These are phyloP conservation scores for Claviceps sp. DNA, from an alignment of 2,329 filamentous ascomycete species.

Conservation along the genomic window DNA sequence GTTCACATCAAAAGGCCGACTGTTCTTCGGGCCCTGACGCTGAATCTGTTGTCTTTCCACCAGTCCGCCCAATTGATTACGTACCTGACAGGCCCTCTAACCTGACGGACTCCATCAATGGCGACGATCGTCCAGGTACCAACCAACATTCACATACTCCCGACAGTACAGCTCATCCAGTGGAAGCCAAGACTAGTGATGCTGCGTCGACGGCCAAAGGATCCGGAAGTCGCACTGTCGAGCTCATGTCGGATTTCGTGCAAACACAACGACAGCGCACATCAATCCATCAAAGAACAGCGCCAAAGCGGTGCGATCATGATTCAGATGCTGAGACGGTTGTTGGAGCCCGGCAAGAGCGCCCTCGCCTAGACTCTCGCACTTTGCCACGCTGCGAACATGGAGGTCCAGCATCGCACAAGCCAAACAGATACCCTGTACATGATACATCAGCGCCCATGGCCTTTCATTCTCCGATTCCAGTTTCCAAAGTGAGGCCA, in stretches of 20 bases:
- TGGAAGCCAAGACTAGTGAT: background rate
- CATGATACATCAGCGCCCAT: conserved; percentile 1
- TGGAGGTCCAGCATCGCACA: background rate
- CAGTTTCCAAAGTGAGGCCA: conserved; percentile 9
- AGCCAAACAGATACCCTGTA: background rate
- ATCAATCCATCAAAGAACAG: background rate
- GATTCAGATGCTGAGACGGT: too few relatives aligned
- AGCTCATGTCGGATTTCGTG: background rate
- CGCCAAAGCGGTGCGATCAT: background rate
- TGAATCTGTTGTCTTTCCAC: background rate
- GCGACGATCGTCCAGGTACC: background rate
- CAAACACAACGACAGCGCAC: background rate
- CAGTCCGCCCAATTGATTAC: background rate
- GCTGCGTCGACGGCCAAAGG: background rate
- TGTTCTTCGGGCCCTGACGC: background rate
- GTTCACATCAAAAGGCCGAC: background rate
- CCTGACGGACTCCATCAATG: conserved; percentile 1
- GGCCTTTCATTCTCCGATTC: conserved; percentile 8
- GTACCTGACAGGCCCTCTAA: background rate
- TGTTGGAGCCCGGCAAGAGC: background rate
- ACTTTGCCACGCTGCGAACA: background rate
- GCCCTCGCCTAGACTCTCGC: background rate
- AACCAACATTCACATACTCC: background rate
- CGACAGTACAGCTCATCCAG: background rate
- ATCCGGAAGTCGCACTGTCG: background rate